Evolutionary conservation across 1,284 basidiomycete species (phyloP).

Genomic region (Coriolopsis trogii): DNA sequence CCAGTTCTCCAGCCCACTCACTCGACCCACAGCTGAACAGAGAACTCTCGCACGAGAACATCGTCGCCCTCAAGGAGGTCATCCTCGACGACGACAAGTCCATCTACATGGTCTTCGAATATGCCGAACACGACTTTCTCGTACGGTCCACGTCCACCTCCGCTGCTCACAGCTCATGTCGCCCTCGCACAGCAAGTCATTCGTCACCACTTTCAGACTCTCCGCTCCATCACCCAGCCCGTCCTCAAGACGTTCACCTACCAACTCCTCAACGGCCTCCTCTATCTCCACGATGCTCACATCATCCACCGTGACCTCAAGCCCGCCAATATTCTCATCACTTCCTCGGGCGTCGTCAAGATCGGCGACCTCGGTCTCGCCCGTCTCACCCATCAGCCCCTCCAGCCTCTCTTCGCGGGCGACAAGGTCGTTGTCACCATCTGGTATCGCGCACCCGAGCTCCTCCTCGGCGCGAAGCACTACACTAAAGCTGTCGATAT

Average conservation of each 20-base stretch:
- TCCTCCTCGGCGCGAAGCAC: slow-evolving; percentile 93
- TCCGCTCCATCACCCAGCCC: slow-evolving; percentile 75
- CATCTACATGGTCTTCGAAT: slow-evolving; percentile 99
- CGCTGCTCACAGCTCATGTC: neutral
- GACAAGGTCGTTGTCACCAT: slow-evolving; percentile 99
- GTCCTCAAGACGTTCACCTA: slow-evolving; percentile 94
- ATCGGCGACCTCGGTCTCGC: slow-evolving; percentile 98
- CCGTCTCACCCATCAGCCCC: slow-evolving; percentile 81
- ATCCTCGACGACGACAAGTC: slow-evolving; percentile 98
- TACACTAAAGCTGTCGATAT: slow-evolving; percentile 96
- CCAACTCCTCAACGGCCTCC: slow-evolving; percentile 94
- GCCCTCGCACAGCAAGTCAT: slow-evolving; percentile 86
- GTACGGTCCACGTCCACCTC: slow-evolving; percentile 46
- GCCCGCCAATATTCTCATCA: slow-evolving; percentile 98
- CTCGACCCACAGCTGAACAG: slow-evolving; percentile 73
- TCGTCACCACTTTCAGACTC: slow-evolving; percentile 92
- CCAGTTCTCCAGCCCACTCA: neutral
- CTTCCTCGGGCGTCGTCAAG: slow-evolving; percentile 87
- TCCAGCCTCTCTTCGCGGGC: slow-evolving; percentile 85
- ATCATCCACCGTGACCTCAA: slow-evolving; percentile 97
- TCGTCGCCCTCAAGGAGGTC: slow-evolving; percentile 91
- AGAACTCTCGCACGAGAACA: slow-evolving; percentile 92
- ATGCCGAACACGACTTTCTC: slow-evolving; percentile 97
- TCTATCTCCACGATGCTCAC: slow-evolving; percentile 94
- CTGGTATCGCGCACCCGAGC: slow-evolving; percentile 97